Conservation (phyloP, 2,329 filamentous ascomycete species). For the Diaporthe ampelina region DNA sequence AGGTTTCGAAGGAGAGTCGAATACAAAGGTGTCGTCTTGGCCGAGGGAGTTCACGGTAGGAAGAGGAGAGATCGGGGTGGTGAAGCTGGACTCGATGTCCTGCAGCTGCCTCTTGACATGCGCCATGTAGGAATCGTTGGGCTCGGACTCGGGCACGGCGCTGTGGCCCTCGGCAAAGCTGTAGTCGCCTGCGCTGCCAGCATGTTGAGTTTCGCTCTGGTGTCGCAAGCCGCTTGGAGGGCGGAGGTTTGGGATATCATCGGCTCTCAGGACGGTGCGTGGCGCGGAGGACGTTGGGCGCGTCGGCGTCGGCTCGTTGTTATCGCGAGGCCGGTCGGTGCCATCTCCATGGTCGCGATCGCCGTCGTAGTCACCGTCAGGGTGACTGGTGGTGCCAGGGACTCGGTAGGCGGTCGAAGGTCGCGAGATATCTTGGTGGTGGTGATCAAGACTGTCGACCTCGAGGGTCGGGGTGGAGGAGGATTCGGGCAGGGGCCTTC, state of each 20-base stretch:
- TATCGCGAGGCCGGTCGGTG: background rate
- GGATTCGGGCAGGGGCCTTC: constrained; percentile 35
- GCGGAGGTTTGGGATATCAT: constrained; percentile 34
- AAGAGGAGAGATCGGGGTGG: constrained; percentile 70
- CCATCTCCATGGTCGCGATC: background rate
- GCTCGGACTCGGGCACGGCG: constrained; percentile 46
- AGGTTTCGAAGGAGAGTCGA: constrained; percentile 60
- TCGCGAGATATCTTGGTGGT: constrained; percentile 28
- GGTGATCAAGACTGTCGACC: constrained; percentile 20
- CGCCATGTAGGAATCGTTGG: constrained; percentile 66
- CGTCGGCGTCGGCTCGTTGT: constrained; percentile 36
- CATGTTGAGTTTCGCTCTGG: background rate
- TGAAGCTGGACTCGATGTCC: constrained; percentile 77
- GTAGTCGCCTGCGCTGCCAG: constrained; percentile 48
- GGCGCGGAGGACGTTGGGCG: constrained; percentile 28
- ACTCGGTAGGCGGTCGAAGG: constrained; percentile 38
- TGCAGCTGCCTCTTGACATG: constrained; percentile 69
- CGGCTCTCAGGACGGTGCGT: constrained; percentile 27
- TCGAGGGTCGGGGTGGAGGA: constrained; percentile 36
- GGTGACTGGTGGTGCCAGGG: constrained; percentile 4
- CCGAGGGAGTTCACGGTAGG: constrained; percentile 61
- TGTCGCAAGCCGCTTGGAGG: constrained; percentile 25
- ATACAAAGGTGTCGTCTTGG: constrained; percentile 72
- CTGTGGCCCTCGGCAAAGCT: constrained; percentile 59
- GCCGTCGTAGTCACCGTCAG: background rate